Conservation (phyloP, 768 basidiomycete species). For the Boletus vermiculosoides region DNA sequence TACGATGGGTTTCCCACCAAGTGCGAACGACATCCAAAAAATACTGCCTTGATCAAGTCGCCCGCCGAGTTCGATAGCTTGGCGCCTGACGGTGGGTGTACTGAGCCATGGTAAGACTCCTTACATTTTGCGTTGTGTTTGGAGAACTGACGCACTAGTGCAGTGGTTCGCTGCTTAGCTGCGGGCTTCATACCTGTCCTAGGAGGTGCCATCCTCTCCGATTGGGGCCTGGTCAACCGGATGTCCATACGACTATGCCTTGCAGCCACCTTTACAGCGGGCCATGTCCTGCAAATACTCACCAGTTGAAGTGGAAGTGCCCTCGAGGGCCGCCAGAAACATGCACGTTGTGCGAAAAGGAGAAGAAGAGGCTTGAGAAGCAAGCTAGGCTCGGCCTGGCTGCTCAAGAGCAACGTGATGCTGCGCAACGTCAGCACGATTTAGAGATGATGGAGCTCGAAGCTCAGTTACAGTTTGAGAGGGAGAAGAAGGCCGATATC, state of each 20-base stretch:
- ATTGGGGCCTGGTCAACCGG: conserved; percentile 47
- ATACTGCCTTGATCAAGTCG: conserved; percentile 36
- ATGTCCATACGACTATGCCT: conserved; percentile 30
- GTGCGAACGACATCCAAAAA: conserved; percentile 55
- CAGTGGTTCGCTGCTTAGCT: conserved; percentile 50
- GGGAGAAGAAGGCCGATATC: conserved; percentile 6
- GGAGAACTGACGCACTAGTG: neutral
- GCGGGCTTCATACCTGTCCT: conserved; percentile 53
- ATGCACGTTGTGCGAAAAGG: conserved; percentile 51
- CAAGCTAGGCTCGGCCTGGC: conserved; percentile 41
- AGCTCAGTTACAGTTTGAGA: conserved; percentile 10
- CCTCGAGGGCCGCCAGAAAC: conserved; percentile 33
- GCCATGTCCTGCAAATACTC: conserved; percentile 44
- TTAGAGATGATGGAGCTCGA: conserved; percentile 12
- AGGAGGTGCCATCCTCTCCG: conserved; percentile 56
- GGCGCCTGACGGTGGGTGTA: conserved; percentile 65
- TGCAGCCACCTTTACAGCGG: conserved; percentile 41
- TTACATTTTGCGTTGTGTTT: neutral
- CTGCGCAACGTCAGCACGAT: conserved; percentile 43
- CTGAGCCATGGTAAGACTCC: conserved; percentile 51
- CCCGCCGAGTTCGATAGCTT: conserved; percentile 49
- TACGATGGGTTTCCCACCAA: conserved; percentile 58
- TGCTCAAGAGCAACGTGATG: conserved; percentile 45
- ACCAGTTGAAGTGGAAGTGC: conserved; percentile 46
- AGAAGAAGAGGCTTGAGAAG: conserved; percentile 38